A percentile compares a stretch with the other conserved stretches of the same genome.
Evolutionary conservation across 176 grass and related monocot species (phyloP).

Genomic region (Panicum miliaceum): DNA sequence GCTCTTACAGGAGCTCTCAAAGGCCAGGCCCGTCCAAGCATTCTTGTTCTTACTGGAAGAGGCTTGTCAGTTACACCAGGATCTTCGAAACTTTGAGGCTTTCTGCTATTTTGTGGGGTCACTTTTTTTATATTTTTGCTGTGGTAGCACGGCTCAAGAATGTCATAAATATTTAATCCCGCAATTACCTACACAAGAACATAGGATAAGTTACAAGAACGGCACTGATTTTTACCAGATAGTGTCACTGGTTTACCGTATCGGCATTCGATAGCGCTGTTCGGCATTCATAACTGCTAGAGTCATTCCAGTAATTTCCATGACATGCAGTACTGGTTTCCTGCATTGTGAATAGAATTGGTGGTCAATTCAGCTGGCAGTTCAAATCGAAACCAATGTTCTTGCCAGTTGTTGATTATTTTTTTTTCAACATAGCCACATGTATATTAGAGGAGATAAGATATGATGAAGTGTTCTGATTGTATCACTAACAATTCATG

Average conservation of each 20-base stretch:
- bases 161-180: slow-evolving; percentile 76
- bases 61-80: slow-evolving; percentile 75
- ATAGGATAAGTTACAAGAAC: slow-evolving; percentile 24
- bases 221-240: background rate
- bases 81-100: slow-evolving; percentile 76
- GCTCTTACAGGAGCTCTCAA: slow-evolving; percentile 78
- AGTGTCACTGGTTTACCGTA: slow-evolving; percentile 47
- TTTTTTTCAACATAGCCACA: background rate
- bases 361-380: background rate
- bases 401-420: background rate
- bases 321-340: slow-evolving; percentile 58
- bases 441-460: background rate
- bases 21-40: slow-evolving; percentile 93
- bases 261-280: slow-evolving; percentile 47
- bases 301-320: slow-evolving; percentile 83
- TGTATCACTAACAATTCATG: background rate
- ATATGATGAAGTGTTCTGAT: background rate
- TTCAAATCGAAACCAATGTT: background rate
- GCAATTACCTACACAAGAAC: slow-evolving; percentile 53
- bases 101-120: slow-evolving; percentile 29
- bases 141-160: slow-evolving; percentile 96
- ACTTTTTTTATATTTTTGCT: slow-evolving; percentile 47
- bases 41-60: slow-evolving; percentile 85
- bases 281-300: slow-evolving; percentile 38
- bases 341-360: slow-evolving; percentile 49